Base-by-base conservation (phyloP, 2,329 filamentous ascomycete genomes). In the Fusarium subglutinans region DNA sequence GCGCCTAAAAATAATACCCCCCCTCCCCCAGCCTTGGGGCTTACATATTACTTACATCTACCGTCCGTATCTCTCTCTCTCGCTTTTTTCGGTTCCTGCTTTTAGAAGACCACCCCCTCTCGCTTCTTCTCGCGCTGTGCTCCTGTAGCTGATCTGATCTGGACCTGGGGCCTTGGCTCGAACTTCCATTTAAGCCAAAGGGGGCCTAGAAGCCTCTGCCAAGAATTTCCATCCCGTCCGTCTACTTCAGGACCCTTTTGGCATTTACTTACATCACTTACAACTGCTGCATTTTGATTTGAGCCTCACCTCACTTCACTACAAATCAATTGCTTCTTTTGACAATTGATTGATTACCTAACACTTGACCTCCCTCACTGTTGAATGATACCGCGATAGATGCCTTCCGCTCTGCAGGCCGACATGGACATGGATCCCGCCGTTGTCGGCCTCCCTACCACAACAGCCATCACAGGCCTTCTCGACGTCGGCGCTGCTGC, bases 391-490 rank as follows among this genome's bases (percentile, higher is more conserved):
- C 43, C 62, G 41, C 54, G 44, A 59, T 75, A 75, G 51, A 75
- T 75, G 72, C 72, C 69, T 75, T 75, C 72, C 44, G 60, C 50
- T 62, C 69, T 75, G 70, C 73, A 73, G 69, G 72, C 73, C 69
- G 64, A 74, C 73, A 71, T 73, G 66, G 72, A 73, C 73, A 75
- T 73, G 66, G 72, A 75, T 59, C 56, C 58, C 57, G 40, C 66
- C 70, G 70, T 69, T 50, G 74, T 76, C 68, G 72, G 77, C 64
- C 78, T 83, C 55, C 79, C 80, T 53, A 80, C 82, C 56, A 79
- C 80, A n/a, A 80, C 81, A 18, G 82, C 82, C 79, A 80, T 82
- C 66, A 77, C 80, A 47, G 82, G 82, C 76, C 79, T 83, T 61
- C 69, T 83, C 54, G 80, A 81, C 45, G 81, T 83, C 44, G 79